Base-by-base conservation (phyloP, 176 grass and related monocot genomes). In the Saccharum officinarum region DNA sequence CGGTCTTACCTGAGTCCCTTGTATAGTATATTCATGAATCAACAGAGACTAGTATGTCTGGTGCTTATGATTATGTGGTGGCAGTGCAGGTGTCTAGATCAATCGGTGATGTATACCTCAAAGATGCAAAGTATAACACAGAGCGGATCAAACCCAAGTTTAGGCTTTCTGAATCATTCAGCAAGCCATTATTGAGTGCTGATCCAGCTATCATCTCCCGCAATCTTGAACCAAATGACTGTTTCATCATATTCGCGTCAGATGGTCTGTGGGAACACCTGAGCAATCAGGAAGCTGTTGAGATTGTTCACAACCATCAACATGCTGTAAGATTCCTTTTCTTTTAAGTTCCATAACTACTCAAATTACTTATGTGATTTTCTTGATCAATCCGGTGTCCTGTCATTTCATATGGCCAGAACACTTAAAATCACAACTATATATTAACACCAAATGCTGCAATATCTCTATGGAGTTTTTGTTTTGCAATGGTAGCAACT, bases 221-320 rank as follows among this genome's bases (percentile, higher is more conserved):
- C 73, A 79, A 47, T 83, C 90, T 99, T 84, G 81, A 96, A 73
- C 92, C 90, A 54, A 91, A 67, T 50, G 93, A 96, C 40, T 82
- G 88, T 76, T 99, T 99, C 86, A 57, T 99, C 77, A 94, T 96
- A 86, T 92, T 99, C 55, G 97, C 97, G 2, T 99, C 93, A 28
- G 97, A 99, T 87, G 97, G 97, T 50, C 71, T 99, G 52, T 99
- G 93, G 97, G 93, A 99, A 69, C 97, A 99, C 52, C 64, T 99
- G 38, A 94, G 52, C 82, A 95, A 96, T 85, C 90, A 99, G 85
- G 74, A 94, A 46, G 97, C 93, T 1, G 97, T 94, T 7, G 92
- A 99, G 25, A 94, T 97, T 84, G 92, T 99, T 88, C 86, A 96
- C 67, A 95, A 14, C 40, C 84, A 99, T 94, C 92, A 83, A 22